Base-by-base conservation (phyloP, 2,329 filamentous ascomycete genomes). In the Alternaria alternata region DNA sequence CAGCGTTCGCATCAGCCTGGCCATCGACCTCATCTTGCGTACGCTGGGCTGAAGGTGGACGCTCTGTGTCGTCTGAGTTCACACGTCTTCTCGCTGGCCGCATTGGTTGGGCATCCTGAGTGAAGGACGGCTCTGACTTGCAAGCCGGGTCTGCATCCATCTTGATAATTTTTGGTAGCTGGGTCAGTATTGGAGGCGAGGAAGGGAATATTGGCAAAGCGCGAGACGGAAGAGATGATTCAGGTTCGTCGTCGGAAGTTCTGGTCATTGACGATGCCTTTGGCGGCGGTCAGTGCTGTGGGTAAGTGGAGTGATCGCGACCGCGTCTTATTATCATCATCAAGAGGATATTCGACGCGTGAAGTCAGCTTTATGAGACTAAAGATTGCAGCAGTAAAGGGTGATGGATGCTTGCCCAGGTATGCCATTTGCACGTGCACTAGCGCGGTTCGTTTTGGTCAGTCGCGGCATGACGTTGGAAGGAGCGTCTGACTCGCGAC, bases 401-500 rank as follows among this genome's bases (percentile, higher is more conserved):
- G n/a, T 36, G 32, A 38, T 49, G 32, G 53, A 28, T 51, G 58
- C 48, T 48, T 30, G 48, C 42, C 18, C 32, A 49, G 14, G 32
- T 1, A 49, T 36, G 60, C 65, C 61, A 57, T 54, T 57, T 62
- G 59, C 43, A 61, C 57, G 62, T 62, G 59, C 43, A 22, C 44
- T 57, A 52, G 61, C 44, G 56, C 63, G 49, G 54, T 59, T 60
- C 57, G 64, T 46, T 67, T 70, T 61, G 55, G 64, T 65, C 44
- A 62, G 51, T 59, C 53, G 63, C 63, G 56, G 65, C 65, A 72
- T 72, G 68, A 71, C 70, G 68, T 68, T 59, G 57, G 62, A 59
- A 62, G 61, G 68, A 63, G 69, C 65, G 67, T 66, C 67, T 71
- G 68, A 71, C 68, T 68, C 65, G 67, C 64, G 66, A 54, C 55